phyloP scores from a whole-genome alignment of 352 stramenopile genomes.

The Phytophthora podocarpi region DNA sequence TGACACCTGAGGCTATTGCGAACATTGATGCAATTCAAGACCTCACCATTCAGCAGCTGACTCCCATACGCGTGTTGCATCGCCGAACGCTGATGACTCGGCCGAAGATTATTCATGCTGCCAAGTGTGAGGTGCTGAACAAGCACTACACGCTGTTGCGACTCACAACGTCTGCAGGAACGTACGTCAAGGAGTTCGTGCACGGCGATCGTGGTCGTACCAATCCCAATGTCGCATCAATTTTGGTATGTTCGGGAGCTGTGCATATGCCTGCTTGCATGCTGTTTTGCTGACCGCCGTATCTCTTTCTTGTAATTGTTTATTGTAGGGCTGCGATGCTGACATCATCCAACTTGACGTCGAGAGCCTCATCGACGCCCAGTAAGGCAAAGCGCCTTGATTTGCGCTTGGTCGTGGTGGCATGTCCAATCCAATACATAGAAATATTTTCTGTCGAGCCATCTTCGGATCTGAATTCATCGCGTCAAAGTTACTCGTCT shows the following conservation, averaged over 20 bases:
- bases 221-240: constrained; percentile 92
- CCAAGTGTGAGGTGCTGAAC: constrained; percentile 92
- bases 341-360: constrained; percentile 99
- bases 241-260: constrained; percentile 66
- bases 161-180: constrained; percentile 95
- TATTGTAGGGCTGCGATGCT: constrained; percentile 74
- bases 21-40: constrained; percentile 85
- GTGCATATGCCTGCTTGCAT: neutral
- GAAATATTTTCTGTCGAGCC: constrained; percentile 20
- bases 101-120: constrained; percentile 88
- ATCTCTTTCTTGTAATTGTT: constrained; percentile 39
- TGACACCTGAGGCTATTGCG: constrained; percentile 60
- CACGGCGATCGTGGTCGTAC: constrained; percentile 98
- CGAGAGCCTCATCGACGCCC: constrained; percentile 83
- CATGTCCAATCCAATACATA: constrained; percentile 3
- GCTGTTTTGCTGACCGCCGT: constrained; percentile 4
- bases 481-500: constrained; percentile 4
- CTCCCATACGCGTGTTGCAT: constrained; percentile 98
- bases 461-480: neutral
- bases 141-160: constrained; percentile 96
- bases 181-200: constrained; percentile 99
- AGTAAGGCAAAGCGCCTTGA: constrained; percentile 22
- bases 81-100: constrained; percentile 94
- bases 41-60: constrained; percentile 94
- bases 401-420: neutral